Percentiles rank a stretch among this genome's conserved stretches.
Evolutionary conservation across 257 asterid genomes (phyloP).

Genomic region (Nicotiana obtusifolia): DNA sequence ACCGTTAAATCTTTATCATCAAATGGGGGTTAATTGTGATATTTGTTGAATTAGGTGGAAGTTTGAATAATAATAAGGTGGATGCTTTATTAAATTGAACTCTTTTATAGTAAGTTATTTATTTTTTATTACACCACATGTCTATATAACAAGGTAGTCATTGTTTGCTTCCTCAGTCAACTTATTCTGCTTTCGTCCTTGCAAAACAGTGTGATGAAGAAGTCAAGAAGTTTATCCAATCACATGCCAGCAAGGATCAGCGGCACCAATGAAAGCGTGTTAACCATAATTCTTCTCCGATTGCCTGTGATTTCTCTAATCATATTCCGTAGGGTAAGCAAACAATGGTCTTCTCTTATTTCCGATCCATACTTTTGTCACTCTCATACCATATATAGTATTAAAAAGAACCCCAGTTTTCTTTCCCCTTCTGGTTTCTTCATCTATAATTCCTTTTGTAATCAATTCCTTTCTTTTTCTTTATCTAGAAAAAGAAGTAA

Average conservation of each 20-base stretch:
- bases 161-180: no score
- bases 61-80: no score
- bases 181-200: neutral
- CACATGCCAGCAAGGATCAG: neutral
- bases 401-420: neutral
- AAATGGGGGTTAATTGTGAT: no score
- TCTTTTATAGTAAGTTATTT: neutral
- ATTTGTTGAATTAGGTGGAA: no score
- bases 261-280: neutral
- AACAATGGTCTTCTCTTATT: conserved; percentile 1
- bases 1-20: no score
- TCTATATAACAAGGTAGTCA: no score
- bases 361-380: neutral
- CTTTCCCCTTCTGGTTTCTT: neutral
- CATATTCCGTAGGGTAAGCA: conserved; percentile 5
- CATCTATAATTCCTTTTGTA: neutral
- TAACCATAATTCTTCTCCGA: conserved; percentile 3
- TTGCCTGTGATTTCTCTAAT: neutral
- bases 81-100: no score
- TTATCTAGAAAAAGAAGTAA: neutral
- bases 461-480: neutral
- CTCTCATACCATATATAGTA: neutral
- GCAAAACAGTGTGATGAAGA: neutral
- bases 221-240: neutral
- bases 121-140: no score